A percentile compares a stretch with the other conserved stretches of the same genome.
Conservation (phyloP, 2,329 filamentous ascomycete genomes). For the Harringtonia lauricola region DNA sequence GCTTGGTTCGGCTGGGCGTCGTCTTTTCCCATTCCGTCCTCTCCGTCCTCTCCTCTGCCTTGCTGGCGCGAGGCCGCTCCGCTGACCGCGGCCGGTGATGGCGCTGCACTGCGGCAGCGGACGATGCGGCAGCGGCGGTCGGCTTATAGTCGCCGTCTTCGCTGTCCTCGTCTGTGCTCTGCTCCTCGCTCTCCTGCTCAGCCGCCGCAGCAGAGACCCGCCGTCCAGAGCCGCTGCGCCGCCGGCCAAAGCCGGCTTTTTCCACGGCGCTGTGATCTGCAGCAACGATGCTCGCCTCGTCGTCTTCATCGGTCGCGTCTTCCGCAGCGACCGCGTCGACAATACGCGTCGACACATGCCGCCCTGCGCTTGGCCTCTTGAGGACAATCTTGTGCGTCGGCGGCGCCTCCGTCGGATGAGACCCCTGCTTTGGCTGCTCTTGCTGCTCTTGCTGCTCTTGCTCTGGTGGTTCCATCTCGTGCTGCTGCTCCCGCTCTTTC, state of each 20-base stretch:
- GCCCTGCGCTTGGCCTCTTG: conserved; percentile 22
- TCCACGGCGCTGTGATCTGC: background rate
- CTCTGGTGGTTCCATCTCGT: background rate
- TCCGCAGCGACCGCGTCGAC: too few species aligned
- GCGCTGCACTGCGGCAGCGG: background rate
- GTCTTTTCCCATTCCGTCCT: too few species aligned
- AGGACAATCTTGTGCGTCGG: conserved; percentile 31
- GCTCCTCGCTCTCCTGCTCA: background rate
- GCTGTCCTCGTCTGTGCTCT: background rate
- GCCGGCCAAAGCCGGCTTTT: background rate
- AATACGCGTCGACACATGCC: conserved; percentile 11
- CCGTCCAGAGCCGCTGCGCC: background rate
- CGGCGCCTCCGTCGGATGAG: background rate
- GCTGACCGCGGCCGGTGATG: background rate
- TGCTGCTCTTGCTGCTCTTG: background rate
- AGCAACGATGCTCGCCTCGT: conserved; percentile 9
- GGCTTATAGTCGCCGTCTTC: background rate
- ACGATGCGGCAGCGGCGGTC: too few species aligned
- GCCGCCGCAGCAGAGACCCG: background rate
- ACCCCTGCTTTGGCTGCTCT: conserved; percentile 13
- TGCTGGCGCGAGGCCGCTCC: too few species aligned
- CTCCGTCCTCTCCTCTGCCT: too few species aligned
- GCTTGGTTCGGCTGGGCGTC: too few species aligned
- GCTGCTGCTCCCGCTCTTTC: background rate
- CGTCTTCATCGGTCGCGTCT: conserved; percentile 14